Percentiles rank a stretch among this genome's conserved stretches.
phyloP scores from a whole-genome alignment of 202 grass and related monocot genomes.

The Panicum virgatum region DNA sequence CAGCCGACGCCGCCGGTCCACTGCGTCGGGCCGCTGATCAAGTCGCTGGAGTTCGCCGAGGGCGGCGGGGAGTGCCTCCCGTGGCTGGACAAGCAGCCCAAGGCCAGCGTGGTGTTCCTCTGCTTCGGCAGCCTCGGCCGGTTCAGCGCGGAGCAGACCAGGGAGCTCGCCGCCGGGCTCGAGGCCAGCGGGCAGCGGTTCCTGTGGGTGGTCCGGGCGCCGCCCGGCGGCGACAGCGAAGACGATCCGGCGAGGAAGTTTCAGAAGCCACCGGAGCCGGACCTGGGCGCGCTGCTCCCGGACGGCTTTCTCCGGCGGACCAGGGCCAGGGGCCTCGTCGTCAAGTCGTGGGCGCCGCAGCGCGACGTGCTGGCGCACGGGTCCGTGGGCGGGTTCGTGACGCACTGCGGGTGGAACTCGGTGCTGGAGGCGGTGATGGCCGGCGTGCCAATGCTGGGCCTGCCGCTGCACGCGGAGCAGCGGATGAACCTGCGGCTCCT shows the following conservation, averaged over 20 bases:
- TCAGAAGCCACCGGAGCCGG: slow-evolving; percentile 37
- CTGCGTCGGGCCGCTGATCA: slow-evolving; percentile 12
- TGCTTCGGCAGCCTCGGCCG: slow-evolving; percentile 53
- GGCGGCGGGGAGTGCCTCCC: slow-evolving; percentile 31
- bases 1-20: slow-evolving; percentile 43
- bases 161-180: slow-evolving; percentile 59
- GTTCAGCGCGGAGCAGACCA: slow-evolving; percentile 47
- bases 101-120: slow-evolving; percentile 46
- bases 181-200: slow-evolving; percentile 57
- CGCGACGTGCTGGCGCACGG: slow-evolving; percentile 52
- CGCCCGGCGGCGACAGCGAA: slow-evolving; percentile 14
- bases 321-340: slow-evolving; percentile 42
- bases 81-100: slow-evolving; percentile 61
- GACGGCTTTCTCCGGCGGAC: slow-evolving; percentile 55
- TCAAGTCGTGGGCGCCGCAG: slow-evolving; percentile 69
- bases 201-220: slow-evolving; percentile 51
- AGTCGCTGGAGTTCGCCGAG: not conserved
- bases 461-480: slow-evolving; percentile 74
- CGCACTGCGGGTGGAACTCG: slow-evolving; percentile 76
- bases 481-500: slow-evolving; percentile 67
- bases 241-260: slow-evolving; percentile 6
- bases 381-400: slow-evolving; percentile 58
- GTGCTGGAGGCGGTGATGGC: slow-evolving; percentile 48
- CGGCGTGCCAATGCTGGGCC: slow-evolving; percentile 57
- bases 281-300: slow-evolving; percentile 55